Percentiles rank a stretch among this genome's conserved stretches.
Conservation (phyloP, 1,284 basidiomycete species). For the Cerrena zonata region DNA sequence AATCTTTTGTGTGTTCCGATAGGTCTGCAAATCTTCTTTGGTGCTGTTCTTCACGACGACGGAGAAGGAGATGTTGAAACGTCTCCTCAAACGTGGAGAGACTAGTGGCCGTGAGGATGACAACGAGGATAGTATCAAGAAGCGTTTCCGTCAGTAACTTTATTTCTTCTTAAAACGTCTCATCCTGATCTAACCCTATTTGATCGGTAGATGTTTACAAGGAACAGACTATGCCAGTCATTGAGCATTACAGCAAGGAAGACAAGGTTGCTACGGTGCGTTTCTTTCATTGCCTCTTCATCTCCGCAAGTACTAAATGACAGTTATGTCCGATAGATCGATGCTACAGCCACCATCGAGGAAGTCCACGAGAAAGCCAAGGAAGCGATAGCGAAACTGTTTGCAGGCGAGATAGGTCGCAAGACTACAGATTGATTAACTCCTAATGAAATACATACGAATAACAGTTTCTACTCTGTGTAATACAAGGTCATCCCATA, state of each 20-base stretch:
- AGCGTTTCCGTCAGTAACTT: slow-evolving; percentile 77
- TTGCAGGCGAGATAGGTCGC: slow-evolving; percentile 22
- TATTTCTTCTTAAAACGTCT: background rate
- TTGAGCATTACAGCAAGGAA: slow-evolving; percentile 72
- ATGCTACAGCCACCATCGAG: slow-evolving; percentile 70
- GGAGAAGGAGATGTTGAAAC: slow-evolving; percentile 82
- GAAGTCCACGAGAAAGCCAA: slow-evolving; percentile 66
- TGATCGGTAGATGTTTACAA: slow-evolving; percentile 71
- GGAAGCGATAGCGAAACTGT: slow-evolving; percentile 44
- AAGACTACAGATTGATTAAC: slow-evolving; percentile 21
- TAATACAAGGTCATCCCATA: background rate
- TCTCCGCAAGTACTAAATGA: background rate
- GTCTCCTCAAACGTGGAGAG: slow-evolving; percentile 85
- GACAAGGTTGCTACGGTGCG: slow-evolving; percentile 78
- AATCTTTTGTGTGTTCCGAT: no score
- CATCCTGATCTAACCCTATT: no score
- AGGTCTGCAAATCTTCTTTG: slow-evolving; percentile 78
- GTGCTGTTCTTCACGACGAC: slow-evolving; percentile 89
- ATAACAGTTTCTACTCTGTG: background rate
- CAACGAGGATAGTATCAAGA: slow-evolving; percentile 92
- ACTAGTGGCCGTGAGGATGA: slow-evolving; percentile 95
- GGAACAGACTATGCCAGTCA: slow-evolving; percentile 93
- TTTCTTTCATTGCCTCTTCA: slow-evolving; percentile 7
- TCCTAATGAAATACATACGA: background rate
- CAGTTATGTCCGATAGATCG: slow-evolving; percentile 51